phyloP scores from a whole-genome alignment of 495 filamentous ascomycete genomes.

The Letharia lupina region DNA sequence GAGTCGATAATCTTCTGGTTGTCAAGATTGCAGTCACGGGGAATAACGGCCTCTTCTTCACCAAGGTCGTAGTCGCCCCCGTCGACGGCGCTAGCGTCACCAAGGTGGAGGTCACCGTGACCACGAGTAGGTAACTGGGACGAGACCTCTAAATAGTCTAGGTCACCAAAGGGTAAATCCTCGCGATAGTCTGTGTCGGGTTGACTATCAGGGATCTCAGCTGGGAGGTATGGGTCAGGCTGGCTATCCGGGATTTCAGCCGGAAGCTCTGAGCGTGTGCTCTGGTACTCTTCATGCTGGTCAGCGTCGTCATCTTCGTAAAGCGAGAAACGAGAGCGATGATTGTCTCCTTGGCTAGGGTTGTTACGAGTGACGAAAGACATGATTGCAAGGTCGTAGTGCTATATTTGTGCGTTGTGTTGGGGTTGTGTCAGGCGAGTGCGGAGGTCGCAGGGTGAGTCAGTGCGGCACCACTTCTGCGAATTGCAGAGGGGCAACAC shows the following conservation, averaged over 20 bases:
- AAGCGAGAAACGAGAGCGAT: not conserved
- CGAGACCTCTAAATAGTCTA: not conserved
- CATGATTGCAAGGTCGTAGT: not conserved
- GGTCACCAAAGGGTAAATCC: not conserved
- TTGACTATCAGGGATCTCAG: constrained; percentile 8
- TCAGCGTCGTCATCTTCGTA: constrained; percentile 10
- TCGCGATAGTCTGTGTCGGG: not conserved
- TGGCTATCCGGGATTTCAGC: constrained; percentile 14
- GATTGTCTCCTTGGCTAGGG: not conserved
- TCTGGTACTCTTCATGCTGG: constrained; percentile 12
- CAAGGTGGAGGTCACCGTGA: not conserved
- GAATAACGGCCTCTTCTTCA: not conserved
- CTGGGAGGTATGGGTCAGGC: not conserved
- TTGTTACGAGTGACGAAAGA: not conserved
- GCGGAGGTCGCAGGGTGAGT: not conserved
- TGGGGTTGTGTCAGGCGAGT: not conserved
- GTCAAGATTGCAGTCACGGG: not conserved
- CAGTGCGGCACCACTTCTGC: not conserved
- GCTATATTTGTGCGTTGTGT: not conserved
- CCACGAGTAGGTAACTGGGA: not conserved
- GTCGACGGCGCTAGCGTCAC: not conserved
- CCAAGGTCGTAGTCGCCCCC: not conserved
- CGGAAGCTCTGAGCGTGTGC: constrained; percentile 2
- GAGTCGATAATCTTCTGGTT: not conserved
- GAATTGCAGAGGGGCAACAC: constrained; percentile 5